These are phyloP conservation scores for Sisymbrium irio DNA, from an alignment of 345 rosid genomes.

Conservation along the genomic window DNA sequence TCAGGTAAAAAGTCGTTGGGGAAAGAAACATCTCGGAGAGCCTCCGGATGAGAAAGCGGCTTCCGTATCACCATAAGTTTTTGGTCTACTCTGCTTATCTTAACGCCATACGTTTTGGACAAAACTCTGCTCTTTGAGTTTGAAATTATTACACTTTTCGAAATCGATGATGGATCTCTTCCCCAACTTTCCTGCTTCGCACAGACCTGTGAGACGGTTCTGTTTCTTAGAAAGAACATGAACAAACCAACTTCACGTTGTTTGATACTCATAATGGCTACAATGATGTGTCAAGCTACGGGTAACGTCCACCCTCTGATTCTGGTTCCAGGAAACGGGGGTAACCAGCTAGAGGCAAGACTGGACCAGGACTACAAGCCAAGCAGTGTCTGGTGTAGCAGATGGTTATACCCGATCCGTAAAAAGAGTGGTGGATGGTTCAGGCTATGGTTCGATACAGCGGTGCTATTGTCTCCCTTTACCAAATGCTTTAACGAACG, in stretches of 20 bases:
- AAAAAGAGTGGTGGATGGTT: slow-evolving; percentile 73
- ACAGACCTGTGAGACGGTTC: slow-evolving; percentile 2
- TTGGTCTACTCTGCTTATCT: slow-evolving; percentile 15
- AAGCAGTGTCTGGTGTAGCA: slow-evolving; percentile 47
- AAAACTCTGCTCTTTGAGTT: neutral
- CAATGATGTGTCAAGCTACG: slow-evolving; percentile 43
- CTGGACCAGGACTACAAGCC: slow-evolving; percentile 60
- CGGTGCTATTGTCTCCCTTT: slow-evolving; percentile 62
- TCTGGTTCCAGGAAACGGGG: slow-evolving; percentile 81
- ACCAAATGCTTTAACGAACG: slow-evolving; percentile 71
- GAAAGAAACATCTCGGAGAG: neutral
- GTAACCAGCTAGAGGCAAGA: slow-evolving; percentile 80
- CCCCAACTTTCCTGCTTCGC: neutral
- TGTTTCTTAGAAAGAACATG: slow-evolving; percentile 14
- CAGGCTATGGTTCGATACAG: slow-evolving; percentile 79
- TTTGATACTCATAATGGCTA: slow-evolving; percentile 13
- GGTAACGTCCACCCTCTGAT: slow-evolving; percentile 61
- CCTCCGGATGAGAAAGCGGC: neutral
- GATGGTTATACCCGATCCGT: slow-evolving; percentile 45
- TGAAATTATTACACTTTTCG: neutral
- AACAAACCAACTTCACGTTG: neutral
- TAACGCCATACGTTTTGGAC: neutral
- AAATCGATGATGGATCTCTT: neutral
- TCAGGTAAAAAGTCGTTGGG: neutral
- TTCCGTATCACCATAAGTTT: slow-evolving; percentile 8